Conservation (phyloP, 331 rosid genomes). For the Prunus yedoensis region DNA sequence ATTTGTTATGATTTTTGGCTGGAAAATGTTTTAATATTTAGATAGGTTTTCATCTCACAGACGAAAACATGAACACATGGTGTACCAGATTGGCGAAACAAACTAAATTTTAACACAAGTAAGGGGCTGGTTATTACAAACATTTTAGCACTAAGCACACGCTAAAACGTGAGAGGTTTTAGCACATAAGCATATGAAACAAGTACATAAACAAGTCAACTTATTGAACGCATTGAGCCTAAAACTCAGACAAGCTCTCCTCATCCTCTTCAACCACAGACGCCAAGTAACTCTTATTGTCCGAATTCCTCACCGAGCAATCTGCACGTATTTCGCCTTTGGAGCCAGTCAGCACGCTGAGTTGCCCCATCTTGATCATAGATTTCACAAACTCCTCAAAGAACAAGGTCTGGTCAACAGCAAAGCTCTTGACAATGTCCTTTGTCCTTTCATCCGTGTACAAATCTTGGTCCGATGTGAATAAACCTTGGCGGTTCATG, state of each 20-base stretch:
- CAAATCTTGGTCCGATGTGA: constrained; percentile 68
- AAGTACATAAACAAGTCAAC: not conserved
- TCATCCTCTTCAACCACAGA: constrained; percentile 39
- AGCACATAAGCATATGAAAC: not conserved
- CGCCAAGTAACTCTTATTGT: constrained; percentile 24
- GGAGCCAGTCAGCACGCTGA: constrained; percentile 49
- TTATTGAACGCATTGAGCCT: not conserved
- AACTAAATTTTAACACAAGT: not conserved
- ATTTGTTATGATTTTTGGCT: too few species aligned
- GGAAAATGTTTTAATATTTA: too few species aligned
- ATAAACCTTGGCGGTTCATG: constrained; percentile 60
- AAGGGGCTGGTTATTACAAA: not conserved
- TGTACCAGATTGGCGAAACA: not conserved
- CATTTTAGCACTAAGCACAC: not conserved
- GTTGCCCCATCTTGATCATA: constrained; percentile 66
- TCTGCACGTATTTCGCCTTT: constrained; percentile 62
- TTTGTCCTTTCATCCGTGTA: constrained; percentile 47
- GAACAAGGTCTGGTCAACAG: constrained; percentile 48
- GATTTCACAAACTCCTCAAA: constrained; percentile 49
- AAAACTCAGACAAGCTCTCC: constrained; percentile 24
- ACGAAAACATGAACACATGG: too few species aligned
- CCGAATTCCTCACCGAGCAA: constrained; percentile 50
- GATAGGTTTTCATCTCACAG: too few species aligned
- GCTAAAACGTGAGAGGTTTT: not conserved
- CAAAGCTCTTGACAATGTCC: constrained; percentile 51